Evolutionary conservation across 176 grass and related monocot genomes (phyloP), one percentile per base, ranked within the genome.

Genomic region (Carex littledalei): DNA sequence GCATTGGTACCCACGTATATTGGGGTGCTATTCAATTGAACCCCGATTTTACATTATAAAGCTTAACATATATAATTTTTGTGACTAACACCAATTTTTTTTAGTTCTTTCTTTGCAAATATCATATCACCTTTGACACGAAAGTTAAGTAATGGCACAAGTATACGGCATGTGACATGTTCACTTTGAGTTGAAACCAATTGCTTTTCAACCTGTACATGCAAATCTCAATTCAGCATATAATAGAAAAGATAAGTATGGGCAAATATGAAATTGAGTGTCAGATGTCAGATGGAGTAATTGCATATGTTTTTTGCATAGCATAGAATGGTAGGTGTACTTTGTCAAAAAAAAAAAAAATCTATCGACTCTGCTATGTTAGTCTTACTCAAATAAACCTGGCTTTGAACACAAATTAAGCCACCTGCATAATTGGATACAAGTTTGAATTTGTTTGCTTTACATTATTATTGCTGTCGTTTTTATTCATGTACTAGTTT

Each of bases 51-150:
- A 76, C 8, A 20, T 76, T 3, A 13, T 80, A 54, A 81, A 43
- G 24, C 6, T 82, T 11, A 77, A 18, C 32, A 77, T 56, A 75
- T 87, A 78, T 6, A 82, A 67, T 66, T 14, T 67, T 67, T 37
- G 66, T 37, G 32, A 69, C 32, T 69, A 69, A 17, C 31, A 41
- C 66, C 15, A 17, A 68, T 5, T 17, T 41, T 43, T 8, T 70
- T 70, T 43, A 6, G 60, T 24, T 24, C 14, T 71, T 15, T 18
- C 14, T 71, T 15, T 18, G 31, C 66, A 37, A 41, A 14, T 35
- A 67, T 34, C 64, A 67, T 13, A 4, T 6, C 31, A 31, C 1
- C 26, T 15, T 71, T 71, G 17, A 15, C 3, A 16, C 67, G 10
- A 3, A 71, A 71, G 67, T 43, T 43, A 43, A 63, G 43, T n/a